Evolutionary conservation across 2,329 filamentous ascomycete genomes (phyloP), one percentile per base, ranked within the genome.

Genomic region (Emergomyces orientalis): DNA sequence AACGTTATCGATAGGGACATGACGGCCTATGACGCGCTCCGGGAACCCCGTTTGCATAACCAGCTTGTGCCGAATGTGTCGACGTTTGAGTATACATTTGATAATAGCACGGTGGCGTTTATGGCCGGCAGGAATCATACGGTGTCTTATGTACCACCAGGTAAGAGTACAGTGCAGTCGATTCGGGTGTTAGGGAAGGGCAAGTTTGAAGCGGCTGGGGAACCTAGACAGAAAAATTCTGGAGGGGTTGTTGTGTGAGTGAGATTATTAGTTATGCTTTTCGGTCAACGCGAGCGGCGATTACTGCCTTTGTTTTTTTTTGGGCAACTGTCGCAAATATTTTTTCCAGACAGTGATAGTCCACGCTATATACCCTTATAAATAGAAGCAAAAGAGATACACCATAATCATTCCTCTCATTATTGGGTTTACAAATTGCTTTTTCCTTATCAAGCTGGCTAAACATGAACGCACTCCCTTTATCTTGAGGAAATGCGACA

Each of bases 171-270:
- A 1, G 89, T 89, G 3, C 90, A 96, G 75, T 87, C 84, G 0
- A 74, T 97, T 62, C 80, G 82, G 52, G 75, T 84, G 62, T 68
- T 84, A 57, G 56, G 14, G 0, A 86, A 88, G 69, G 89, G 88
- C 0, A 83, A 80, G 0, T 95, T 94, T 72, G 88, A 93, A 77
- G 89, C 89, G 2, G 89, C 85, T 0, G 84, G 86, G 0, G 91
- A 95, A 74, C 88, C 88, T 30, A 83, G 90, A 65, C 89, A 92
- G 80, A 73, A 77, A 68, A 86, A 88, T 69, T 89, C 87, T 63
- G 89, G 81, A 1, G 89, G 88, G 0, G 81, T 85, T 69, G 84
- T 75, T 3, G 75, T 83, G 34, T 84, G 58, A 61, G 8, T 9
- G 27, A 7, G 51, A 3, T 54, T 14, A 32, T n/a, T 52, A 17